These are phyloP conservation scores for Phytophthora nicotianae DNA, from an alignment of 352 stramenopile species.

Conservation along the genomic window DNA sequence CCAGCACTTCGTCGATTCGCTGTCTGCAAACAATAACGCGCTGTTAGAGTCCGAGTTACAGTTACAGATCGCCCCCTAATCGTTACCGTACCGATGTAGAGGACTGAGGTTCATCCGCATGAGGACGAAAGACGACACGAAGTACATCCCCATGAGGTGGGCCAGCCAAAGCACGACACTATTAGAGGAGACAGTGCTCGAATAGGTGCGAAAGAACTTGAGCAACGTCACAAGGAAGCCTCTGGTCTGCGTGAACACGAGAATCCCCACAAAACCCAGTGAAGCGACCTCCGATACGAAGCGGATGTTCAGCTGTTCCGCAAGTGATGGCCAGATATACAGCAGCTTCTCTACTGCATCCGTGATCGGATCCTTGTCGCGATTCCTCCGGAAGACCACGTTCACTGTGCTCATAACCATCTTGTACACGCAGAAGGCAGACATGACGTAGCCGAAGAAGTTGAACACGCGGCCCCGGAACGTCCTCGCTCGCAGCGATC, in stretches of 20 bases:
- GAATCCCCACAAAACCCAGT: slow-evolving; percentile 75
- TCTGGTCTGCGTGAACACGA: slow-evolving; percentile 85
- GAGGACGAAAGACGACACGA: slow-evolving; percentile 87
- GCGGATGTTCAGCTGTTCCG: slow-evolving; percentile 79
- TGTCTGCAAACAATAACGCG: slow-evolving; percentile 36
- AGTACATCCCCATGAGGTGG: slow-evolving; percentile 90
- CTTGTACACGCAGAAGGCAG: slow-evolving; percentile 85
- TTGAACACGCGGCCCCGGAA: slow-evolving; percentile 76
- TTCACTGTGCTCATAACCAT: slow-evolving; percentile 89
- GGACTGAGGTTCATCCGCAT: slow-evolving; percentile 89
- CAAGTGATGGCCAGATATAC: slow-evolving; percentile 80
- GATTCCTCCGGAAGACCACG: slow-evolving; percentile 76
- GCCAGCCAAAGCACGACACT: slow-evolving; percentile 84
- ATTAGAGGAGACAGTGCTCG: slow-evolving; percentile 83
- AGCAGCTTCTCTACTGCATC: slow-evolving; percentile 80
- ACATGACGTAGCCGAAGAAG: slow-evolving; percentile 79
- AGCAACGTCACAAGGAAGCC: slow-evolving; percentile 79
- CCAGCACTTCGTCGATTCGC: slow-evolving; percentile 83
- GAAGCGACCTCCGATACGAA: slow-evolving; percentile 83
- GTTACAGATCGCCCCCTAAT: not conserved
- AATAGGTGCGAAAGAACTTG: slow-evolving; percentile 84
- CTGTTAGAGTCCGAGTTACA: slow-evolving; percentile 15
- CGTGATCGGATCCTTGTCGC: slow-evolving; percentile 87
- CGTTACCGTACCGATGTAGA: slow-evolving; percentile 52
- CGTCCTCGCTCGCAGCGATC: slow-evolving; percentile 49